A percentile compares a stretch with the other conserved stretches of the same genome.
Conservation (phyloP, 2,329 filamentous ascomycete genomes). For the Sporothrix pallida region DNA sequence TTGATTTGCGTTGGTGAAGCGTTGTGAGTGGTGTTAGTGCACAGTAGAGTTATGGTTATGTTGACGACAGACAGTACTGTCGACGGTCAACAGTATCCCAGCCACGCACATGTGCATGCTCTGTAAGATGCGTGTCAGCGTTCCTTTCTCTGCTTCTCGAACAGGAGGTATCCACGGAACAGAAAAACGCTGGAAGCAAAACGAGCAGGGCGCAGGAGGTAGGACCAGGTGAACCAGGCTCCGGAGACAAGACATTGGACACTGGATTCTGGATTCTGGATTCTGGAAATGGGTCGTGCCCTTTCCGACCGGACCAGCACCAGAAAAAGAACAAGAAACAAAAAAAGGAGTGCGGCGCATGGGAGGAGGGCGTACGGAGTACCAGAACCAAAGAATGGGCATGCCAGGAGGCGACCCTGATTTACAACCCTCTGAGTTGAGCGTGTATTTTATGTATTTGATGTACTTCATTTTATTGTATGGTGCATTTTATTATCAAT, state of each 20-base stretch:
- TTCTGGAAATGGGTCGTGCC: not conserved
- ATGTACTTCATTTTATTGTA: not conserved
- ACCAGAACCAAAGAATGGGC: not conserved
- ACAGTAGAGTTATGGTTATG: too few relatives aligned
- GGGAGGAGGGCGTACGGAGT: not conserved
- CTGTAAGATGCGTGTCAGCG: constrained; percentile 25
- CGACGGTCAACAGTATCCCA: too few relatives aligned
- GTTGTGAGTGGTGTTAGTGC: too few relatives aligned
- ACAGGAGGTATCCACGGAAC: not conserved
- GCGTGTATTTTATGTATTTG: not conserved
- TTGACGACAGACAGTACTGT: too few relatives aligned
- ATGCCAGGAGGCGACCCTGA: too few relatives aligned
- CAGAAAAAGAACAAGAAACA: too few relatives aligned
- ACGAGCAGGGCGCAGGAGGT: not conserved
- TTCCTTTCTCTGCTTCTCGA: not conserved
- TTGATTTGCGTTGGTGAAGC: too few relatives aligned
- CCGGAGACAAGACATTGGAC: too few relatives aligned
- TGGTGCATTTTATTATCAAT: not conserved
- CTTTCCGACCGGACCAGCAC: not conserved
- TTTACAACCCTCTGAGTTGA: not conserved
- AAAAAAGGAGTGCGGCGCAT: too few relatives aligned
- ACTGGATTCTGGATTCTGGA: not conserved
- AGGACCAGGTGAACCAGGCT: constrained; percentile 4
- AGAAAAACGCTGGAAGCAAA: not conserved
- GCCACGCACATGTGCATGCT: not conserved